Conservation (phyloP, 352 stramenopile genomes). For the Globisporangium echinulatum region DNA sequence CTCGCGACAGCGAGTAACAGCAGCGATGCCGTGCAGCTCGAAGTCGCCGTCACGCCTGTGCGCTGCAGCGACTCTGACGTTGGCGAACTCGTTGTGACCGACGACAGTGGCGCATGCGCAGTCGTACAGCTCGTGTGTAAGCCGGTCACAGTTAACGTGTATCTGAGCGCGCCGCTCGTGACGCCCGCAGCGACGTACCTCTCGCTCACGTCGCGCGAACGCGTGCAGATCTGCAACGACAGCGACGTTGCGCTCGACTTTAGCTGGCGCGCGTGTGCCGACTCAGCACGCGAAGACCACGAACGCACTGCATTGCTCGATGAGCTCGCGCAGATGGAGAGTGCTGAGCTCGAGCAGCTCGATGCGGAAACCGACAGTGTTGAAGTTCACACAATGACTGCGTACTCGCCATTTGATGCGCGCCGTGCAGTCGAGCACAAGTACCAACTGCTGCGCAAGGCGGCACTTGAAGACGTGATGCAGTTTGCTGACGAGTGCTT, state of each 20-base stretch:
- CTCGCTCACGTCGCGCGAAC: slow-evolving; percentile 85
- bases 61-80: slow-evolving; percentile 17
- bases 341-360: slow-evolving; percentile 56
- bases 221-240: slow-evolving; percentile 91
- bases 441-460: slow-evolving; percentile 88
- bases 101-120: slow-evolving; percentile 67
- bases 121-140: slow-evolving; percentile 68
- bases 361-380: background rate
- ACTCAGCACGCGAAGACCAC: slow-evolving; percentile 57
- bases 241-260: slow-evolving; percentile 90
- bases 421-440: slow-evolving; percentile 81
- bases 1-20: slow-evolving; percentile 29
- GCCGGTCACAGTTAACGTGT: slow-evolving; percentile 88
- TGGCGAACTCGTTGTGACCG: slow-evolving; percentile 78
- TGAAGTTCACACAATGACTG: slow-evolving; percentile 4
- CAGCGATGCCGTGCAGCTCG: slow-evolving; percentile 69
- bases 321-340: slow-evolving; percentile 82
- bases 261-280: slow-evolving; percentile 88
- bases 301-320: slow-evolving; percentile 80
- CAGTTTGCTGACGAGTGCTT: slow-evolving; percentile 94
- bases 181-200: slow-evolving; percentile 89
- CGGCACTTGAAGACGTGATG: slow-evolving; percentile 87
- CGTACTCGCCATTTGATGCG: slow-evolving; percentile 49
- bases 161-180: slow-evolving; percentile 80
- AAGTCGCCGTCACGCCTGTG: slow-evolving; percentile 49